Percentiles rank a stretch among this genome's conserved stretches.
These are phyloP conservation scores for Sphaerobolus stellatus DNA, from an alignment of 1,284 basidiomycete species.

Conservation along the genomic window DNA sequence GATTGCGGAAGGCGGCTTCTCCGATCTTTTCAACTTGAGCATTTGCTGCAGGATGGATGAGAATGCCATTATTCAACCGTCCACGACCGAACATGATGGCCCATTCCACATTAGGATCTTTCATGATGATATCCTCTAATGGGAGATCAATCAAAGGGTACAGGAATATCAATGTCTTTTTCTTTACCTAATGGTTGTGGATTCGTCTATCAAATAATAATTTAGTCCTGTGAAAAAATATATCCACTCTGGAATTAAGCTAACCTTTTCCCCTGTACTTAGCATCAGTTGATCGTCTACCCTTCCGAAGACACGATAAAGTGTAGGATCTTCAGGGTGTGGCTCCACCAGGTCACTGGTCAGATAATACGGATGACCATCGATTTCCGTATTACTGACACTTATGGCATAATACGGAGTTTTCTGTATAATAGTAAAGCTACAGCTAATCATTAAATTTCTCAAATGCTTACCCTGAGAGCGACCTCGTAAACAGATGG, in stretches of 20 bases:
- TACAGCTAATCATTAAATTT: too few relatives aligned
- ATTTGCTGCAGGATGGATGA: conserved; percentile 38
- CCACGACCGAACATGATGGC: conserved; percentile 42
- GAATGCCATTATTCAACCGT: conserved; percentile 42
- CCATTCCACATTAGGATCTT: conserved; percentile 33
- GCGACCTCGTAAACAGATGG: conserved; percentile 1
- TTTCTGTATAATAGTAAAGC: neutral
- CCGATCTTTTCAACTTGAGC: conserved; percentile 32
- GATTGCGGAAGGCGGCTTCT: conserved; percentile 30
- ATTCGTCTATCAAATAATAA: conserved; percentile 11
- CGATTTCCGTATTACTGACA: conserved; percentile 31
- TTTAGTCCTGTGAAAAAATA: neutral
- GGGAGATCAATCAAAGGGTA: neutral
- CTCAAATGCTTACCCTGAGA: neutral
- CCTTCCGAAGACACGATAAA: conserved; percentile 29
- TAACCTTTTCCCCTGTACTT: conserved; percentile 37
- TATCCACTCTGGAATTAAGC: neutral
- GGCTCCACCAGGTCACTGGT: conserved; percentile 38
- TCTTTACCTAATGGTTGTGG: conserved; percentile 14
- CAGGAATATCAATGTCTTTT: neutral
- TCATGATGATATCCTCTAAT: neutral
- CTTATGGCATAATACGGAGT: conserved; percentile 18
- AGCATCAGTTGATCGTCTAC: conserved; percentile 39
- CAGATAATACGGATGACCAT: conserved; percentile 32
- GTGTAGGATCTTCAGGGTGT: conserved; percentile 28